A percentile compares a stretch with the other conserved stretches of the same genome.
Conservation (phyloP, 768 basidiomycete species). For the Phanerochaete carnosa region DNA sequence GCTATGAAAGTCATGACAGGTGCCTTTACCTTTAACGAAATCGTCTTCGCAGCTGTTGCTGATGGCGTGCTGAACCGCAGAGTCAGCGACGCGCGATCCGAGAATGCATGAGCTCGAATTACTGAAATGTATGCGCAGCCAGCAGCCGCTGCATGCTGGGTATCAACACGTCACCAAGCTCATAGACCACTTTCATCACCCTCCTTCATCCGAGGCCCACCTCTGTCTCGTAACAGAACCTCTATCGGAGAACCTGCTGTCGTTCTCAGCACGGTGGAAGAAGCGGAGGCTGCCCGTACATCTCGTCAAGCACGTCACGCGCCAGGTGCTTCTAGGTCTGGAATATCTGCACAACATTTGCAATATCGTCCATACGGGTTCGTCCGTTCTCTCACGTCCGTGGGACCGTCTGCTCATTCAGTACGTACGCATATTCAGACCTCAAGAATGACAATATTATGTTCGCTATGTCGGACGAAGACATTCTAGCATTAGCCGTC, state of each 20-base stretch:
- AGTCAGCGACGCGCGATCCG: not conserved
- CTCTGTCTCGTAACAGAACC: conserved; percentile 9
- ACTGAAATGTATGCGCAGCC: not conserved
- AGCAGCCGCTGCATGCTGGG: not conserved
- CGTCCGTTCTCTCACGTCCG: not conserved
- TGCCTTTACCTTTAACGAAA: not conserved
- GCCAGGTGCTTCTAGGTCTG: conserved; percentile 2
- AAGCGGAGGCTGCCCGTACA: not conserved
- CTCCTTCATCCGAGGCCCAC: not conserved
- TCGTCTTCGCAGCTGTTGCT: no score
- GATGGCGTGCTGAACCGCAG: not conserved
- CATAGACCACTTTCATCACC: not conserved
- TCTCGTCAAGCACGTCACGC: conserved; percentile 4
- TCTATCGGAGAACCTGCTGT: conserved; percentile 3
- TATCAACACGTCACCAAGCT: not conserved
- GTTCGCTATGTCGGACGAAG: not conserved
- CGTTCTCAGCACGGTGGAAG: not conserved
- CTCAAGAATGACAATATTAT: not conserved
- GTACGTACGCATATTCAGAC: not conserved
- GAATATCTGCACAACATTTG: conserved; percentile 7
- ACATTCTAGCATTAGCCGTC: not conserved
- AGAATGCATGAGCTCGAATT: not conserved
- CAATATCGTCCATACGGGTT: conserved; percentile 8
- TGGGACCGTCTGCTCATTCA: no score
- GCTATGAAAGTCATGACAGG: not conserved